Evolutionary conservation across 768 basidiomycete genomes (phyloP), one percentile per base, ranked within the genome.

Genomic region (Phlebiopsis gigantea): DNA sequence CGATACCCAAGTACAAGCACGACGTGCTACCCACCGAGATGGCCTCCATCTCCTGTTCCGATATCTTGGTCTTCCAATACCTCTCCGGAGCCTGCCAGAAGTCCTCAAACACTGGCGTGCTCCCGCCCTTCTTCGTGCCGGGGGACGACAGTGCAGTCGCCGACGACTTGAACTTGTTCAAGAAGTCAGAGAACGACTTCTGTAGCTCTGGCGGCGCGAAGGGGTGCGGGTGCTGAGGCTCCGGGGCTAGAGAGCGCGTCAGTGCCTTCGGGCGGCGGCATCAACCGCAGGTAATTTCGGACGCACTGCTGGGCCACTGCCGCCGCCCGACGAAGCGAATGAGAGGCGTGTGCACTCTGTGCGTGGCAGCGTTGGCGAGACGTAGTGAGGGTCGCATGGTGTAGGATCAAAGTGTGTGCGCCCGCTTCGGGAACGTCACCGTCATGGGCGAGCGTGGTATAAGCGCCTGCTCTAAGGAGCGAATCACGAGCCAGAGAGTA

Each of bases 31-130:
- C 47, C 54, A 67, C 68, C 53, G 60, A 57, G 19, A 69, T 63
- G 5, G 62, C 55, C 46, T 69, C 68, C 31, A 69, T 65, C 63
- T 69, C 68, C 54, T 60, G 61, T 17, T 69, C 68, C 50, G 64
- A 42, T 34, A 69, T n/a, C 24, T 61, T 61, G 4, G 51, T 58
- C 28, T 62, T 64, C 62, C 67, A 64, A 4, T 61, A 58, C 50
- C 62, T 48, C 43, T 57, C 49, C n/a, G 68, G 68, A 12, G 67
- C 63, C 57, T 69, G 55, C 68, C 68, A 69, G 59, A 68, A 69
- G 45, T 69, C 64, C 41, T 60, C 51, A 61, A 57, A 65, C 41
- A 65, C 63, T 30, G 47, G 62, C 31, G 29, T 57, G 44, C 30
- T 49, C 47, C 45, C 54, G 4, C 41, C 47, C 24, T 58, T 56